These are phyloP conservation scores for Linum trigynum DNA, from an alignment of 345 rosid genomes.

Conservation along the genomic window DNA sequence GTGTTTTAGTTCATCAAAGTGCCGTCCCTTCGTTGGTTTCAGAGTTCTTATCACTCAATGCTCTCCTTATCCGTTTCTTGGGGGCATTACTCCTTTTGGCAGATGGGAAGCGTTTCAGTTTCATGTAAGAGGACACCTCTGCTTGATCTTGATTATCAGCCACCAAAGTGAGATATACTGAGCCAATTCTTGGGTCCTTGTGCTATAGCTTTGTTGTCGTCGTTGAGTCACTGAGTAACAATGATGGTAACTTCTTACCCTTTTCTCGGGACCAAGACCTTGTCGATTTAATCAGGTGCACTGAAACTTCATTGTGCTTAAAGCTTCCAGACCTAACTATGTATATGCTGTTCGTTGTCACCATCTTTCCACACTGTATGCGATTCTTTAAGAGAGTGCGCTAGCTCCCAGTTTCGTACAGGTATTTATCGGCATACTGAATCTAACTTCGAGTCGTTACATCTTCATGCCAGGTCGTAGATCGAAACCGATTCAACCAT, in stretches of 20 bases:
- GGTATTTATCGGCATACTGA: no score
- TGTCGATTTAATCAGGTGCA: no score
- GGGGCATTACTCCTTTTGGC: constrained; percentile 11
- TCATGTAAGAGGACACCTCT: constrained; percentile 67
- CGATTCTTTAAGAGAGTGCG: no score
- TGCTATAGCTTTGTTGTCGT: not conserved
- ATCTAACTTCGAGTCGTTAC: no score
- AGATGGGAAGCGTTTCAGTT: constrained; percentile 85
- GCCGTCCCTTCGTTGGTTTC: not conserved
- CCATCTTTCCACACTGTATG: no score
- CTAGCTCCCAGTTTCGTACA: no score
- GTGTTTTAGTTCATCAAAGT: not conserved
- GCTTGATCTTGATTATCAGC: constrained; percentile 74
- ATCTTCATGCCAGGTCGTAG: no score
- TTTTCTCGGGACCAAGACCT: not conserved
- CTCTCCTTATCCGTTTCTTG: constrained; percentile 2
- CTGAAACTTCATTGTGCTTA: no score
- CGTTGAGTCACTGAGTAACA: not conserved
- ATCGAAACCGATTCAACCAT: no score
- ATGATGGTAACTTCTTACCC: not conserved
- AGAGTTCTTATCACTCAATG: not conserved
- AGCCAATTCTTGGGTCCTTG: not conserved
- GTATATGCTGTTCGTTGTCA: no score
- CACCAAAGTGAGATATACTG: constrained; percentile 52
- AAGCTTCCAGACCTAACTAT: no score